Evolutionary conservation across 306 rosid genomes (phyloP).

Genomic region (Sechiopsis laciniata): DNA sequence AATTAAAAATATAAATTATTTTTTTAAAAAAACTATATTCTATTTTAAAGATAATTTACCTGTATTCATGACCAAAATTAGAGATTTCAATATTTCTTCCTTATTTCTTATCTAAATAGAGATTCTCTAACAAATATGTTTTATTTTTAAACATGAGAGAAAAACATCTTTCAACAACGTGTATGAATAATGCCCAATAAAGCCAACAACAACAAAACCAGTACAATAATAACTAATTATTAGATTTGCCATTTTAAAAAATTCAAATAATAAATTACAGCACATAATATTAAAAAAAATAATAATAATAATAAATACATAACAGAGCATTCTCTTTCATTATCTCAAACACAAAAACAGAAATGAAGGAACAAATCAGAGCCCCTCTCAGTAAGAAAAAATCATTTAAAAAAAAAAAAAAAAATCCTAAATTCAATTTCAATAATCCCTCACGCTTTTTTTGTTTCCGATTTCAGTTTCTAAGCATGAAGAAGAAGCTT

Average conservation of each 20-base stretch:
- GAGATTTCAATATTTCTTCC: too few relatives aligned
- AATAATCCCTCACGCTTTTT: not conserved
- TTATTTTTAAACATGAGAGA: too few relatives aligned
- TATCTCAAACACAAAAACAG: not conserved
- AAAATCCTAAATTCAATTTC: not conserved
- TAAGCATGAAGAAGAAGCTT: conserved; percentile 1
- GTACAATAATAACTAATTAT: not conserved
- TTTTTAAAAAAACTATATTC: too few relatives aligned
- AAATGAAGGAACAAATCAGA: conserved; percentile 1
- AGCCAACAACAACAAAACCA: not conserved
- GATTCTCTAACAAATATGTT: too few relatives aligned
- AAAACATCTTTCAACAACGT: not conserved
- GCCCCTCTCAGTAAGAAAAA: conserved; percentile 6
- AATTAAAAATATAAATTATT: too few relatives aligned
- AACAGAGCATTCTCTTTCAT: not conserved
- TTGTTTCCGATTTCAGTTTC: not conserved
- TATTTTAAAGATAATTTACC: too few relatives aligned
- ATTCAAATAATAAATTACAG: too few relatives aligned
- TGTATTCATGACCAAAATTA: too few relatives aligned
- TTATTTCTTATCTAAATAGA: too few relatives aligned
- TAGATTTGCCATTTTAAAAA: not conserved
- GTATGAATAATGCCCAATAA: not conserved
- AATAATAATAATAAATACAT: too few relatives aligned
- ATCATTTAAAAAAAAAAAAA: not conserved
- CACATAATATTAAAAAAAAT: too few relatives aligned